Percentiles rank a stretch among this genome's conserved stretches.
phyloP scores from a whole-genome alignment of 1,284 basidiomycete species.

The Hemileia vastatrix region DNA sequence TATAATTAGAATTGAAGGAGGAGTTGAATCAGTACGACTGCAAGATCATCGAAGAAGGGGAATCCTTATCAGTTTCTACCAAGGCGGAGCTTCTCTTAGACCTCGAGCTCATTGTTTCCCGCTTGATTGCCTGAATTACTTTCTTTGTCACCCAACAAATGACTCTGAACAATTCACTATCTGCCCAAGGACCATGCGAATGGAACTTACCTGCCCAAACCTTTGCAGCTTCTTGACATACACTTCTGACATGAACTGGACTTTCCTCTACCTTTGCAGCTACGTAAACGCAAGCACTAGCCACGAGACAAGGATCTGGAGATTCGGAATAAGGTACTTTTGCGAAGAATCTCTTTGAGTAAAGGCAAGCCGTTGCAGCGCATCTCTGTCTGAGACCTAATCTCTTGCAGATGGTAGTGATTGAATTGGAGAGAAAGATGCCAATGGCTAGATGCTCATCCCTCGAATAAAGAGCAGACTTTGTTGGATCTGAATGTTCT shows the following conservation, averaged over 20 bases:
- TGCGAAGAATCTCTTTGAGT: conserved; percentile 39
- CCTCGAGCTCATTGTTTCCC: too few species aligned
- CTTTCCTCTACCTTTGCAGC: conserved; percentile 41
- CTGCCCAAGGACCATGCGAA: background rate
- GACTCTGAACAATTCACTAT: background rate
- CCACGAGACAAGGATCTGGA: conserved; percentile 35
- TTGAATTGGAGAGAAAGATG: conserved; percentile 30
- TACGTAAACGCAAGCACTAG: conserved; percentile 39
- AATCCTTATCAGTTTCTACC: too few species aligned
- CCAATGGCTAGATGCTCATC: too few species aligned
- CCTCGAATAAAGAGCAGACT: too few species aligned
- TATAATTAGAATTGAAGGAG: too few species aligned
- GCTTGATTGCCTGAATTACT: too few species aligned
- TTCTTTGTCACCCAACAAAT: too few species aligned
- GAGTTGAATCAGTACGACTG: too few species aligned
- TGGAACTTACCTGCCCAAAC: conserved; percentile 21
- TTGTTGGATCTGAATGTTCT: too few species aligned
- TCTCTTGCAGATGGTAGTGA: conserved; percentile 33
- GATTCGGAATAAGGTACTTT: conserved; percentile 28
- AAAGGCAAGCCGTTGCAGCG: conserved; percentile 34
- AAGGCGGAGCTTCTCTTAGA: too few species aligned
- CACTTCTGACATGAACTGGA: conserved; percentile 37
- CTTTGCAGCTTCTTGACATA: conserved; percentile 29
- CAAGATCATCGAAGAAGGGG: too few species aligned
- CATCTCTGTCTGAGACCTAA: conserved; percentile 37